phyloP scores from a whole-genome alignment of 768 basidiomycete species.

The Xanthoconium stramineum region DNA sequence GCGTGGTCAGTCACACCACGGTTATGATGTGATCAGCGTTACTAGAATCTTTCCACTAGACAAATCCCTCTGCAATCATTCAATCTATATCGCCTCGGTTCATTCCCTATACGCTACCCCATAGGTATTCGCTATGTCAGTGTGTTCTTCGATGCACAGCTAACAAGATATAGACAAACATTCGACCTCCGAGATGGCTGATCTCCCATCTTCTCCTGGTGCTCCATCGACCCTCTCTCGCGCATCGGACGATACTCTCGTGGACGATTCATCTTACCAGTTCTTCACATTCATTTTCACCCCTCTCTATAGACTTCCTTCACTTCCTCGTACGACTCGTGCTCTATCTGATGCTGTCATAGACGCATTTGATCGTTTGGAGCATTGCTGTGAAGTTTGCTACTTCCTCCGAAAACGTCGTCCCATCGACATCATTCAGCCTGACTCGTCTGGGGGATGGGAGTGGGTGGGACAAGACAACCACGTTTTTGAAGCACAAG shows the following conservation, averaged over 20 bases:
- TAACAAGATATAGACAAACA: too few species aligned
- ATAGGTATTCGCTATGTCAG: too few species aligned
- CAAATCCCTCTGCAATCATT: too few species aligned
- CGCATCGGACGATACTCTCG: neutral
- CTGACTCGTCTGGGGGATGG: neutral
- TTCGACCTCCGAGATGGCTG: neutral
- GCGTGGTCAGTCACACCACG: too few species aligned
- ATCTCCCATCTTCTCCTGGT: neutral
- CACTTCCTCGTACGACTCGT: neutral
- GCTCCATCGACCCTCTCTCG: neutral
- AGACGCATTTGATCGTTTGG: neutral
- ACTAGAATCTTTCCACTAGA: too few species aligned
- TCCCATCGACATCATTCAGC: neutral
- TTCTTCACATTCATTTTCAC: neutral
- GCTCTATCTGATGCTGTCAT: neutral
- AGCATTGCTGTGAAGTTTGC: neutral
- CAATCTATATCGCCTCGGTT: too few species aligned
- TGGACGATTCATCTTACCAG: neutral
- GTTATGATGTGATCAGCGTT: too few species aligned
- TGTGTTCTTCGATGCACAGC: too few species aligned
- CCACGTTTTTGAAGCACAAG: neutral
- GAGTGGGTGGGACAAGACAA: neutral
- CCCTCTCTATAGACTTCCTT: neutral
- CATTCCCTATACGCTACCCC: too few species aligned
- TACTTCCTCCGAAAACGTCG: neutral